Percentiles rank a stretch among this genome's conserved stretches.
These are phyloP conservation scores for Myxozyma neotropica DNA, from an alignment of 805 yeast species.

Conservation along the genomic window DNA sequence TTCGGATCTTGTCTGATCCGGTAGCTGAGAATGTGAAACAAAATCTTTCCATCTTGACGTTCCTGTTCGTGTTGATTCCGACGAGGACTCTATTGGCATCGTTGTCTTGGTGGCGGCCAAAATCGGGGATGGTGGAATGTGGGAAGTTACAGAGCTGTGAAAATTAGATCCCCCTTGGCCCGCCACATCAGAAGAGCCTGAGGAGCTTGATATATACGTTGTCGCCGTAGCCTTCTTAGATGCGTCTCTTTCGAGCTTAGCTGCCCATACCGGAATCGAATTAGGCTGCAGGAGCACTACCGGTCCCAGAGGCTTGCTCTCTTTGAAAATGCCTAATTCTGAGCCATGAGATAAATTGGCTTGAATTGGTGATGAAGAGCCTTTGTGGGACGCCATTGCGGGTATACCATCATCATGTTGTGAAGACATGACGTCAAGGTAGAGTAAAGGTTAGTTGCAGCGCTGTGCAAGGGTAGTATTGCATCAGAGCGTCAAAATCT, in stretches of 20 bases:
- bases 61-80: neutral
- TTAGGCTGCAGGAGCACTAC: conserved; percentile 12
- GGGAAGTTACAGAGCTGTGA: neutral
- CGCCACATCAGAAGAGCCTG: conserved; percentile 1
- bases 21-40: conserved; percentile 15
- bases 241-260: neutral
- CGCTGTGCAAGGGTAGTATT: neutral
- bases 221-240: neutral
- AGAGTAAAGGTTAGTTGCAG: neutral
- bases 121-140: conserved; percentile 18
- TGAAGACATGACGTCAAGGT: conserved; percentile 6
- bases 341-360: neutral
- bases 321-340: neutral
- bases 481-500: no score
- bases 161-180: neutral
- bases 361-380: neutral
- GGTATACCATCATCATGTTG: neutral
- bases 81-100: neutral
- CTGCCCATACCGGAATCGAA: conserved; percentile 27
- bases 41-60: conserved; percentile 21
- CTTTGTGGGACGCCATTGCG: neutral
- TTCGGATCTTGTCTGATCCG: conserved; percentile 15
- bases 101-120: conserved; percentile 25
- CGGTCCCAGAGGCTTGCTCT: neutral
- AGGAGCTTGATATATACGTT: neutral